Conservation (phyloP, 441 rosid genomes). For the Hura crepitans region DNA sequence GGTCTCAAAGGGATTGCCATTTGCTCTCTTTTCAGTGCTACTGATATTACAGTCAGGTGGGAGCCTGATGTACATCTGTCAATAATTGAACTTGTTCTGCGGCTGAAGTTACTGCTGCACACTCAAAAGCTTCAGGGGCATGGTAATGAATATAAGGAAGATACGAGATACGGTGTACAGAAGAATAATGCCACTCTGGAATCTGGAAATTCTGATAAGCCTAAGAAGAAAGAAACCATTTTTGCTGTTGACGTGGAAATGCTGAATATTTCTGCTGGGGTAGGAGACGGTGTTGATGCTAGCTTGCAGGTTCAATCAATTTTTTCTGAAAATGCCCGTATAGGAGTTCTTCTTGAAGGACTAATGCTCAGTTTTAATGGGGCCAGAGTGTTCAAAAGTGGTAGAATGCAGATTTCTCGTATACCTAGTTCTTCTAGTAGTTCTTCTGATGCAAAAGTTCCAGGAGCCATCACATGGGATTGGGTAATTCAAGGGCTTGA, state of each 20-base stretch:
- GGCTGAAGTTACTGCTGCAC: slow-evolving; percentile 54
- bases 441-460: slow-evolving; percentile 48
- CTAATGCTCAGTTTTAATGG: slow-evolving; percentile 71
- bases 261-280: slow-evolving; percentile 76
- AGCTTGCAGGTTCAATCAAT: slow-evolving; percentile 85
- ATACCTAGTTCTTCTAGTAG: slow-evolving; percentile 60
- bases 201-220: slow-evolving; percentile 49
- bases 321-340: slow-evolving; percentile 95
- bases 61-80: slow-evolving; percentile 94
- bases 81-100: slow-evolving; percentile 69
- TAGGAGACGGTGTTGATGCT: slow-evolving; percentile 93
- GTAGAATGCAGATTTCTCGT: slow-evolving; percentile 97
- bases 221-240: slow-evolving; percentile 80
- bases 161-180: slow-evolving; percentile 41
- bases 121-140: slow-evolving; percentile 57
- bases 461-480: slow-evolving; percentile 66
- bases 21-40: slow-evolving; percentile 96
- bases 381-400: slow-evolving; percentile 69
- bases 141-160: slow-evolving; percentile 34
- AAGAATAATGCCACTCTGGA: slow-evolving; percentile 44
- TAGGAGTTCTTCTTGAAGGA: slow-evolving; percentile 98
- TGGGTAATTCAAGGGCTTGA: slow-evolving; percentile 97
- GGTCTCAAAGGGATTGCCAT: slow-evolving; percentile 84
- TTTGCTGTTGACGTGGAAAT: slow-evolving; percentile 95
- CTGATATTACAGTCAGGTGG: slow-evolving; percentile 81